phyloP scores from a whole-genome alignment of 2,329 filamentous ascomycete species.

The Paracorniculantispora psalliotae region DNA sequence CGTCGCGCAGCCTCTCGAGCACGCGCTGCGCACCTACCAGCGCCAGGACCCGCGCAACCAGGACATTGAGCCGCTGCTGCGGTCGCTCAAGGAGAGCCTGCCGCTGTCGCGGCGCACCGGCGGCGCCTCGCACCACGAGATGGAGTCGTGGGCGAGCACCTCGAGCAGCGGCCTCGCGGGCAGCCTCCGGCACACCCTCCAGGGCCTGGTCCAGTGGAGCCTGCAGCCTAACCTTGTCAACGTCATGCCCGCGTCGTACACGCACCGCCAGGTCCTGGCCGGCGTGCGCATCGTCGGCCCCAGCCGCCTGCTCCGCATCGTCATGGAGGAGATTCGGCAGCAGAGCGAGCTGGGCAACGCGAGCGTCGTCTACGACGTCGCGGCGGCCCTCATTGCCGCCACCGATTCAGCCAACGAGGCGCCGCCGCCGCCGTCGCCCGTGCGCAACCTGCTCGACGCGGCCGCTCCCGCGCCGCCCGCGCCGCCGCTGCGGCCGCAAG shows the following conservation, averaged over 20 bases:
- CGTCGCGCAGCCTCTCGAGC: constrained; percentile 63
- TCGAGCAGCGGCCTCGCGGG: constrained; percentile 51
- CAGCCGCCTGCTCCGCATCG: constrained; percentile 51
- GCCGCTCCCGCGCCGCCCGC: constrained; percentile 31
- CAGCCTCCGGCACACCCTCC: constrained; percentile 56
- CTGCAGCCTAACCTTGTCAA: constrained; percentile 50
- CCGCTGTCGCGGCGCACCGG: constrained; percentile 56
- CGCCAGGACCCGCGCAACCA: constrained; percentile 61
- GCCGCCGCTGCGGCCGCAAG: constrained; percentile 43
- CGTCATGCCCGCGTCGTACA: constrained; percentile 60
- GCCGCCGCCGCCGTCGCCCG: constrained; percentile 25
- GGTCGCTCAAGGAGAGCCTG: constrained; percentile 57
- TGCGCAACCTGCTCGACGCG: constrained; percentile 28
- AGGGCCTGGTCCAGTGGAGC: constrained; percentile 63
- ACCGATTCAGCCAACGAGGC: constrained; percentile 50
- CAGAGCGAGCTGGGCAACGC: constrained; percentile 57
- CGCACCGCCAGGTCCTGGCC: constrained; percentile 63
- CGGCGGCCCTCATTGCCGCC: constrained; percentile 63
- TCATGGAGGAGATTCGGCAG: constrained; percentile 63
- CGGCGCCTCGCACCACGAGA: constrained; percentile 58
- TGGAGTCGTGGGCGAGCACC: constrained; percentile 61
- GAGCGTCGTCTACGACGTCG: constrained; percentile 63
- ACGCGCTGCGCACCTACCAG: constrained; percentile 61
- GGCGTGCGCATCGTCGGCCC: constrained; percentile 59
- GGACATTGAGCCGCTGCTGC: constrained; percentile 64